A percentile compares a stretch with the other conserved stretches of the same genome.
These are phyloP conservation scores for Acanthamoeba castellanii DNA, from an alignment of 208 protist species.

Conservation along the genomic window DNA sequence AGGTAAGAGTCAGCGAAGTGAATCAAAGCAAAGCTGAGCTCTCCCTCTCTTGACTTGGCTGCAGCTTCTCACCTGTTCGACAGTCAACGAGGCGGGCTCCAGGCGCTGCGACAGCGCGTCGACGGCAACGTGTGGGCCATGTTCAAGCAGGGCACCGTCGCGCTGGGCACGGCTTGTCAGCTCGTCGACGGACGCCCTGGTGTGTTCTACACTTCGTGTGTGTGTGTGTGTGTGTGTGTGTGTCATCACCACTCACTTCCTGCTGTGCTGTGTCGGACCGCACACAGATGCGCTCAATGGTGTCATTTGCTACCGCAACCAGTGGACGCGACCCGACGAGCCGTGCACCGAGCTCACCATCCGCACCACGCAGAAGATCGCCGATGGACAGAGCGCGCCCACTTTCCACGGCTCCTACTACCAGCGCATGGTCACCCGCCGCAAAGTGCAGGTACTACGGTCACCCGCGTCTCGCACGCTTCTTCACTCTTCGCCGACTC, in stretches of 20 bases:
- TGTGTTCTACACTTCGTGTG: neutral
- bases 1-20: neutral
- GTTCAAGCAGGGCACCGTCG: neutral
- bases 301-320: slow-evolving; percentile 4
- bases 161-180: slow-evolving; percentile 30
- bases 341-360: slow-evolving; percentile 32
- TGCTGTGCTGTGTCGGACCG: too few species aligned
- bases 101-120: neutral
- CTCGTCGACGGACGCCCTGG: neutral
- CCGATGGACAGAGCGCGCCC: neutral
- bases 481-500: neutral
- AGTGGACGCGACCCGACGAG: slow-evolving; percentile 30
- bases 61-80: neutral
- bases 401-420: slow-evolving; percentile 44
- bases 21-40: too few species aligned
- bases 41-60: neutral
- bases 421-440: slow-evolving; percentile 30
- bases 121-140: neutral
- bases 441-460: neutral
- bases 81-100: neutral
- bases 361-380: neutral
- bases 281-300: neutral
- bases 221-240: too few species aligned
- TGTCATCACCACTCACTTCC: too few species aligned
- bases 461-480: neutral